Evolutionary conservation across 129 eudicot genomes (phyloP).

Genomic region (Tagetes patula): DNA sequence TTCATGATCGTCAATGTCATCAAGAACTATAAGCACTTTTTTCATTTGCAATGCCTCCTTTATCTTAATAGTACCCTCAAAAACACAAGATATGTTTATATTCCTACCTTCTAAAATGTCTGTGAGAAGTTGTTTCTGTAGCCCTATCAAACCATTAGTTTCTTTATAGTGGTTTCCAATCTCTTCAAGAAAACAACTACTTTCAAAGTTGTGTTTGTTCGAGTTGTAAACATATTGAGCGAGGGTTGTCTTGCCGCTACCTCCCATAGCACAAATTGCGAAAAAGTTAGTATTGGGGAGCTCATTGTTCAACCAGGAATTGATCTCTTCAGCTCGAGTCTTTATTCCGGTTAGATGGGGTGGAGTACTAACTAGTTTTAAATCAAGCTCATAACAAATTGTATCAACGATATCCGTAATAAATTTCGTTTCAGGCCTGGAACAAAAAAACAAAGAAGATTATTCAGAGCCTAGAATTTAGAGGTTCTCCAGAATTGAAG

Average conservation of each 20-base stretch:
- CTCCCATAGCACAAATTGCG: slow-evolving; percentile 26
- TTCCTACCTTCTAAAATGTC: not conserved
- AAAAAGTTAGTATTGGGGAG: not conserved
- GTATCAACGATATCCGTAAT: slow-evolving; percentile 7
- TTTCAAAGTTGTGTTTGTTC: slow-evolving; percentile 8
- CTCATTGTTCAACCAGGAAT: slow-evolving; percentile 21
- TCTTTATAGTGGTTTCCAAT: not conserved
- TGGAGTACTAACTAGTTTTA: slow-evolving; percentile 14
- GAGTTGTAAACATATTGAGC: slow-evolving; percentile 22
- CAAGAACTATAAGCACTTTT: slow-evolving; percentile 21
- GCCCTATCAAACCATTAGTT: not conserved
- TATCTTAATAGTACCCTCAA: slow-evolving; percentile 11
- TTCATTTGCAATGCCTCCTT: slow-evolving; percentile 7
- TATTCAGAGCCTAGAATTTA: too few relatives aligned
- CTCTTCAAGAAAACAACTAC: slow-evolving; percentile 23
- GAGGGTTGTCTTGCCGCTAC: slow-evolving; percentile 30
- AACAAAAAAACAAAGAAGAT: not conserved
- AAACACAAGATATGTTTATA: not conserved
- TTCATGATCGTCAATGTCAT: slow-evolving; percentile 15
- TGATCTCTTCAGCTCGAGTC: slow-evolving; percentile 9
- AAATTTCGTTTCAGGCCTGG: slow-evolving; percentile 15
- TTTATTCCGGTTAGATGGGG: slow-evolving; percentile 20
- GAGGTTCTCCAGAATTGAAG: too few relatives aligned
- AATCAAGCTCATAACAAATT: not conserved
- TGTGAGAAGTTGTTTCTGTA: slow-evolving; percentile 15